phyloP scores from a whole-genome alignment of 345 rosid species.

The Clarkia xantiana region DNA sequence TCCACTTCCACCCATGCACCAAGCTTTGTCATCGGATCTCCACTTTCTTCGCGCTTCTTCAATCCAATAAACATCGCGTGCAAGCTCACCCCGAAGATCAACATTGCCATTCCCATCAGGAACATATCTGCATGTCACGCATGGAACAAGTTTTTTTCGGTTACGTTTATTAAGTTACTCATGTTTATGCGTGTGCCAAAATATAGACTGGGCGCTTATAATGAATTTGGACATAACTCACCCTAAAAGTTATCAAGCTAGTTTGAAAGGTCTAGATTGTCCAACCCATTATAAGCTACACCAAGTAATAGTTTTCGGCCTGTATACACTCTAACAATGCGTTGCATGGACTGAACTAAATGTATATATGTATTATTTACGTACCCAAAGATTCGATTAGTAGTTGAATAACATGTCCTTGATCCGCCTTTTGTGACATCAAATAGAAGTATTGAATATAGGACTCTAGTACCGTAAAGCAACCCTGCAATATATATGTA shows the following conservation, averaged over 20 bases:
- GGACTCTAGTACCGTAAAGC: slow-evolving; percentile 27
- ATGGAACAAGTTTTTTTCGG: too few relatives aligned
- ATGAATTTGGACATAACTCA: too few relatives aligned
- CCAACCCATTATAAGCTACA: too few relatives aligned
- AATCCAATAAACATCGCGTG: slow-evolving; percentile 48
- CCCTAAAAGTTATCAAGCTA: too few relatives aligned
- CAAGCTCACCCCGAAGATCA: slow-evolving; percentile 46
- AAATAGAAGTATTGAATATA: slow-evolving; percentile 29
- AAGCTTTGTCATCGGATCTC: slow-evolving; percentile 3
- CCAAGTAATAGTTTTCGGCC: background rate
- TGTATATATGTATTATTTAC: background rate
- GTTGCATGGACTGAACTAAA: background rate
- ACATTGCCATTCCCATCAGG: slow-evolving; percentile 51
- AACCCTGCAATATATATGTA: slow-evolving; percentile 28
- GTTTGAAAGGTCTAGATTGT: too few relatives aligned
- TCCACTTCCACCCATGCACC: slow-evolving; percentile 40
- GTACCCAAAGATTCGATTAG: slow-evolving; percentile 63
- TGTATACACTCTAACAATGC: background rate
- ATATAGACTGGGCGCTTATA: too few relatives aligned
- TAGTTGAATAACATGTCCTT: slow-evolving; percentile 27
- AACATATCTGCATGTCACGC: slow-evolving; percentile 54
- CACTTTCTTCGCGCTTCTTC: slow-evolving; percentile 10
- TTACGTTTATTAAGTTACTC: too few relatives aligned
- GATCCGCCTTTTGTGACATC: slow-evolving; percentile 20
- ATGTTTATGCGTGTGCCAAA: too few relatives aligned